A percentile compares a stretch with the other conserved stretches of the same genome.
Evolutionary conservation across 2,329 filamentous ascomycete species (phyloP).

Genomic region (Tricladium varicosporioides): DNA sequence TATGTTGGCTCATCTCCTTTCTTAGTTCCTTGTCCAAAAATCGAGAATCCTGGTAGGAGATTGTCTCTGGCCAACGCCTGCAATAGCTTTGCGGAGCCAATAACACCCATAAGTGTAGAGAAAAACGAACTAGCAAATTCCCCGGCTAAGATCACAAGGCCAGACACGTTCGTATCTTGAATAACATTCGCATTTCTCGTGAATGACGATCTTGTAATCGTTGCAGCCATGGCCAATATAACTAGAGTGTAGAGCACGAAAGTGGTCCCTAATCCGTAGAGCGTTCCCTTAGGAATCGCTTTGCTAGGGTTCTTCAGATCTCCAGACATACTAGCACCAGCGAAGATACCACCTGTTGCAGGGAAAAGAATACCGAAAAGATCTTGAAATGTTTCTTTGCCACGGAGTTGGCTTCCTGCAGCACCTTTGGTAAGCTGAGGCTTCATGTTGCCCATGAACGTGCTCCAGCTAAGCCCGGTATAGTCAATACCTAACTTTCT

Average conservation of each 20-base stretch:
- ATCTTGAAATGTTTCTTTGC: slow-evolving; percentile 71
- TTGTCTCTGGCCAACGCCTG: slow-evolving; percentile 80
- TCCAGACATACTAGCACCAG: slow-evolving; percentile 86
- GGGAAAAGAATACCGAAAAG: slow-evolving; percentile 86
- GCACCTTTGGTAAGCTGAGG: slow-evolving; percentile 63
- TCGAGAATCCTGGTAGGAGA: slow-evolving; percentile 69
- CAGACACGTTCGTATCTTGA: slow-evolving; percentile 76
- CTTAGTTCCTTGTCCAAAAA: slow-evolving; percentile 73
- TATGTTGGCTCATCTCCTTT: slow-evolving; percentile 72
- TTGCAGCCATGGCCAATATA: slow-evolving; percentile 74
- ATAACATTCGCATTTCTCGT: slow-evolving; percentile 70
- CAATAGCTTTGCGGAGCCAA: slow-evolving; percentile 79
- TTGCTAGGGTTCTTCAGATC: slow-evolving; percentile 80
- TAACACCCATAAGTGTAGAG: slow-evolving; percentile 82
- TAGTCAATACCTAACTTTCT: slow-evolving; percentile 65
- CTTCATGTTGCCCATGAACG: slow-evolving; percentile 70
- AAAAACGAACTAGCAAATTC: slow-evolving; percentile 83
- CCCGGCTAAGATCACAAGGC: slow-evolving; percentile 70
- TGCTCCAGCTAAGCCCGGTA: slow-evolving; percentile 71
- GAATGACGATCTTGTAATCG: slow-evolving; percentile 71
- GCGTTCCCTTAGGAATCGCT: slow-evolving; percentile 79
- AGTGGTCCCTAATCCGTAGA: slow-evolving; percentile 74
- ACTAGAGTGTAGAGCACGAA: slow-evolving; percentile 75
- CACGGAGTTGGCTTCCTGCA: slow-evolving; percentile 58
- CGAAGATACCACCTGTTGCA: slow-evolving; percentile 56